Conservation (phyloP, 768 basidiomycete species). For the Scleroderma bovista region DNA sequence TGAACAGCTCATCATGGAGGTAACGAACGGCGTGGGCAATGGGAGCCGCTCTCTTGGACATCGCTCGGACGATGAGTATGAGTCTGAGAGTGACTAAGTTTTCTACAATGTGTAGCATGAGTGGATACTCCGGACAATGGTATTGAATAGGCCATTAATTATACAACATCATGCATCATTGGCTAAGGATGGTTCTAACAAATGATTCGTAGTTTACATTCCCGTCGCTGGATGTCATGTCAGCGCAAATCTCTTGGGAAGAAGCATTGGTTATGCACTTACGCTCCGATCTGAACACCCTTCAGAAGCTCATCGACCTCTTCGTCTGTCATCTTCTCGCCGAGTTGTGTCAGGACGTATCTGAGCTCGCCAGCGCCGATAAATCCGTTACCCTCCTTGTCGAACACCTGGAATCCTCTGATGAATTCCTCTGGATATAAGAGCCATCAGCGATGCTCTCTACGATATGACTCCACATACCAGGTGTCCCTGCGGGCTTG, state of each 20-base stretch:
- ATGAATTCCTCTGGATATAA: slow-evolving; percentile 87
- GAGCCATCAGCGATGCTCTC: slow-evolving; percentile 1
- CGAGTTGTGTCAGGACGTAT: slow-evolving; percentile 92
- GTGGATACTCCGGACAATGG: too few relatives aligned
- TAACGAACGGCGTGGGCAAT: slow-evolving; percentile 18
- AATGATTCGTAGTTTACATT: slow-evolving; percentile 98
- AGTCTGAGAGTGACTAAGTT: slow-evolving; percentile 42
- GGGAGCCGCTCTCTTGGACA: slow-evolving; percentile 12
- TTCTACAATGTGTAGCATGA: neutral
- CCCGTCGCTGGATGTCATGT: slow-evolving; percentile 63
- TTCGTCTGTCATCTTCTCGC: slow-evolving; percentile 97
- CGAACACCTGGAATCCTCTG: slow-evolving; percentile 98
- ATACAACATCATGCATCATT: slow-evolving; percentile 38
- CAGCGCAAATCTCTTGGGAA: neutral
- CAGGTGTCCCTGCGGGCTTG: slow-evolving; percentile 94
- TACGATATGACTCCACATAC: slow-evolving; percentile 35
- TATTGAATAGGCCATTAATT: too few relatives aligned
- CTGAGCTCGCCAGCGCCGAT: slow-evolving; percentile 59
- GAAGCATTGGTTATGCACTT: slow-evolving; percentile 30
- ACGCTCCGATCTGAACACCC: slow-evolving; percentile 89
- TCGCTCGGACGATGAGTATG: slow-evolving; percentile 49
- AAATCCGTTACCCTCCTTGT: slow-evolving; percentile 72
- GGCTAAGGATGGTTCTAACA: slow-evolving; percentile 88
- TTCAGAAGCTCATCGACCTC: slow-evolving; percentile 98
- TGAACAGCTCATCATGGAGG: slow-evolving; percentile 63